Conservation (phyloP, 2,329 filamentous ascomycete genomes). For the Fusarium longipes region DNA sequence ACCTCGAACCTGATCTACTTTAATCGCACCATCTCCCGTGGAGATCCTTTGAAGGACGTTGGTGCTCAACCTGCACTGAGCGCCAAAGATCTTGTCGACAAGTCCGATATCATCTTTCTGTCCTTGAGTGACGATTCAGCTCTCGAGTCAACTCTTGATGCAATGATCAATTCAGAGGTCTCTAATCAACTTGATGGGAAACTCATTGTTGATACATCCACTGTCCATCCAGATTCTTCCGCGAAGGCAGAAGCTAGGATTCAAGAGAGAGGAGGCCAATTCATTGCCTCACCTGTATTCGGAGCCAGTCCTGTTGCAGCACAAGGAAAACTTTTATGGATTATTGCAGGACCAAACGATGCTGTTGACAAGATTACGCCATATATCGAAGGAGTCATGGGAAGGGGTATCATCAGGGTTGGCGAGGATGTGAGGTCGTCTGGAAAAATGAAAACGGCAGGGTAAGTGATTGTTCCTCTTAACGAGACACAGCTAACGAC, state of each 20-base stretch:
- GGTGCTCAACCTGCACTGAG: constrained; percentile 44
- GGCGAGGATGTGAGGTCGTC: constrained; percentile 58
- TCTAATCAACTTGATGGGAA: constrained; percentile 50
- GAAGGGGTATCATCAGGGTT: constrained; percentile 56
- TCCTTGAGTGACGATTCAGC: constrained; percentile 58
- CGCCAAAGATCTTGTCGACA: constrained; percentile 45
- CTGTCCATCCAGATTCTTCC: constrained; percentile 60
- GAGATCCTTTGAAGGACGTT: constrained; percentile 47
- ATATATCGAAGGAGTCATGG: constrained; percentile 56
- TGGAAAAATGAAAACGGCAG: constrained; percentile 60
- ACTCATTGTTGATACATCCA: constrained; percentile 61
- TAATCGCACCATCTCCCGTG: constrained; percentile 61
- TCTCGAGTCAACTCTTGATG: constrained; percentile 50
- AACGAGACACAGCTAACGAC: neutral
- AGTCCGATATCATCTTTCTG: constrained; percentile 53
- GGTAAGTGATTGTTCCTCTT: constrained; percentile 43
- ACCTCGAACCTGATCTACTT: constrained; percentile 52
- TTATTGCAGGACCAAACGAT: constrained; percentile 55
- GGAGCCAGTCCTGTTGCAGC: constrained; percentile 62
- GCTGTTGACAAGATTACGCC: constrained; percentile 53
- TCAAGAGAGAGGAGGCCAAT: constrained; percentile 46
- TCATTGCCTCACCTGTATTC: constrained; percentile 62
- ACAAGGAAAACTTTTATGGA: constrained; percentile 59
- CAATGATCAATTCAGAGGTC: constrained; percentile 41
- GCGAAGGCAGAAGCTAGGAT: constrained; percentile 47